These are phyloP conservation scores for Purshia tridentata DNA, from an alignment of 306 rosid genomes.

Conservation along the genomic window DNA sequence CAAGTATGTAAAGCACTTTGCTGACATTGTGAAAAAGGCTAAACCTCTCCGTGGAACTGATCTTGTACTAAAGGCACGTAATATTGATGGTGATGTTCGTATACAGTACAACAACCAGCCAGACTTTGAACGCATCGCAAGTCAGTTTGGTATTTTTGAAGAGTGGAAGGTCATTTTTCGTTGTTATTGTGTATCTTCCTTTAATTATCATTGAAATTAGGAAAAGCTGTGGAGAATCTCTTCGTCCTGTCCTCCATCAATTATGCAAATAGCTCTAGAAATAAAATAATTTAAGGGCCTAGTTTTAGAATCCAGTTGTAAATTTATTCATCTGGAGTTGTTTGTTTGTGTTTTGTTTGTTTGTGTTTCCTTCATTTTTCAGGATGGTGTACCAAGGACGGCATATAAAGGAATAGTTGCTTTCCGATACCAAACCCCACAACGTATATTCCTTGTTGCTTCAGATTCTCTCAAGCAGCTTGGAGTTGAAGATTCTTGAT, in stretches of 20 bases:
- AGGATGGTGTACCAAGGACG: constrained; percentile 97
- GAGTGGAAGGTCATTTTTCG: constrained; percentile 84
- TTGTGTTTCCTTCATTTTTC: constrained; percentile 31
- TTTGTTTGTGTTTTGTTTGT: no score
- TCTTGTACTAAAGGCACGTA: constrained; percentile 66
- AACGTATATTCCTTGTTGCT: constrained; percentile 71
- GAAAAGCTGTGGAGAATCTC: background rate
- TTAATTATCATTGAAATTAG: background rate
- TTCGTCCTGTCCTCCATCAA: background rate
- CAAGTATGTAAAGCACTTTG: constrained; percentile 57
- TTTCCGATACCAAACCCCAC: constrained; percentile 64
- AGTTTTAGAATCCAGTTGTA: background rate
- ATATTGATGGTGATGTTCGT: constrained; percentile 70
- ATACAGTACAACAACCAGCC: constrained; percentile 59
- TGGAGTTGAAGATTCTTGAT: constrained; percentile 52
- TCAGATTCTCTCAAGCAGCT: constrained; percentile 70
- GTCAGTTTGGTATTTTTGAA: constrained; percentile 82
- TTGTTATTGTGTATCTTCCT: constrained; percentile 16
- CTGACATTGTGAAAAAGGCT: constrained; percentile 59
- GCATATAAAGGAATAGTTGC: constrained; percentile 90
- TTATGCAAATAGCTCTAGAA: background rate
- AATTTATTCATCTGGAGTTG: constrained; percentile 11
- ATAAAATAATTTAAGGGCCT: background rate
- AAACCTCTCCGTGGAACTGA: constrained; percentile 66
- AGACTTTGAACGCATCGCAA: constrained; percentile 70